Conservation (phyloP, 2,329 filamentous ascomycete species). For the Fusarium palustre region DNA sequence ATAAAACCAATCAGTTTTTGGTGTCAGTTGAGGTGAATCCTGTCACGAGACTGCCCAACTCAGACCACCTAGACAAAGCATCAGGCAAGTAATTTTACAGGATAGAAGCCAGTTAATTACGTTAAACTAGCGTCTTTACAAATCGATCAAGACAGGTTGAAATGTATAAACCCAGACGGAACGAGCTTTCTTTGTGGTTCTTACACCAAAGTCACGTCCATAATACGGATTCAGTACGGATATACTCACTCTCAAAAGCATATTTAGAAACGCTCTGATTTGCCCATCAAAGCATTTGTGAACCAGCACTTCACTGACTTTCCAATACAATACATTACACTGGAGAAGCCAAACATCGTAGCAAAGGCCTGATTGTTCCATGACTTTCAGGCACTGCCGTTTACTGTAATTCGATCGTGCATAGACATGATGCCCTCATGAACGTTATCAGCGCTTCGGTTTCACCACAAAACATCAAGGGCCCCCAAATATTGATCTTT, state of each 20-base stretch:
- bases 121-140: too few relatives aligned
- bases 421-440: not conserved
- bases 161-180: not conserved
- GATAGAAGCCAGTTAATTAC: too few relatives aligned
- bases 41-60: not conserved
- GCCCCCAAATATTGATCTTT: slow-evolving; percentile 9
- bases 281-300: slow-evolving; percentile 6
- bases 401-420: not conserved
- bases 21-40: not conserved
- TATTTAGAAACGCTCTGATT: slow-evolving; percentile 33
- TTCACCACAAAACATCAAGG: not conserved
- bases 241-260: slow-evolving; percentile 22
- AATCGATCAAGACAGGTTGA: not conserved
- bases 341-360: too few relatives aligned
- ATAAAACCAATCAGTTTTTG: not conserved
- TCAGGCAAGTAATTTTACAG: not conserved
- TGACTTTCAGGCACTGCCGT: not conserved
- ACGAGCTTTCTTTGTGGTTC: not conserved
- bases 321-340: not conserved
- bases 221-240: slow-evolving; percentile 14
- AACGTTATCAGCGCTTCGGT: not conserved
- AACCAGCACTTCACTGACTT: not conserved
- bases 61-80: not conserved
- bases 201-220: not conserved
- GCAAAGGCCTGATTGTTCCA: too few relatives aligned